phyloP scores from a whole-genome alignment of 768 basidiomycete genomes.

The Mycena venus region DNA sequence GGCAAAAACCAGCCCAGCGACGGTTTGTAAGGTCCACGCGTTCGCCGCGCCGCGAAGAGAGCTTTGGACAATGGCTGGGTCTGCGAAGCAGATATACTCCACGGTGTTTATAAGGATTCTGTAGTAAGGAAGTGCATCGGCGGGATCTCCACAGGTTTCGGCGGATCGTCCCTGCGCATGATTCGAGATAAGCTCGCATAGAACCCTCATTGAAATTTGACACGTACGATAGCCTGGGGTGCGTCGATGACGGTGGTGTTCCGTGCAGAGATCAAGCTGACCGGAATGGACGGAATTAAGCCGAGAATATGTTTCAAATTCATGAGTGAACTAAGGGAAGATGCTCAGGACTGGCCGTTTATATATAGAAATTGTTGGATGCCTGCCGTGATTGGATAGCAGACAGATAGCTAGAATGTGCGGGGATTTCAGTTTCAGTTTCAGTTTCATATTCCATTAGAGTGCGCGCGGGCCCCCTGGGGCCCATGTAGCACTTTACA shows the following conservation, averaged over 20 bases:
- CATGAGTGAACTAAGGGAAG: background rate
- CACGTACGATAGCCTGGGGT: background rate
- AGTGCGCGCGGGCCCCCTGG: too few species aligned
- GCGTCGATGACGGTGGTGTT: conserved; percentile 1
- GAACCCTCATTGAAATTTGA: background rate
- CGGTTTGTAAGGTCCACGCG: conserved; percentile 7
- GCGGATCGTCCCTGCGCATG: background rate
- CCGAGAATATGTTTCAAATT: background rate
- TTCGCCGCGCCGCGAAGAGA: background rate
- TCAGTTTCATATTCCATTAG: too few species aligned
- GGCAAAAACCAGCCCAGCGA: conserved; percentile 1
- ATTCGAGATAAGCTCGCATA: background rate
- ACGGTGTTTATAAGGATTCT: background rate
- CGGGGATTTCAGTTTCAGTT: too few species aligned
- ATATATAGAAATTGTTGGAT: background rate
- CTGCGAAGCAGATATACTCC: conserved; percentile 2
- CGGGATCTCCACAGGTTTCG: conserved; percentile 17
- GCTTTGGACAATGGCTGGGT: background rate
- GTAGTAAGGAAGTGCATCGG: background rate
- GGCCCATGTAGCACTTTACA: too few species aligned
- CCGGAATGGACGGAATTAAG: background rate
- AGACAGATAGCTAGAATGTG: background rate
- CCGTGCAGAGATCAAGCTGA: background rate
- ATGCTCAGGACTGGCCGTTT: background rate
- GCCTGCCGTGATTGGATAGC: background rate